A percentile compares a stretch with the other conserved stretches of the same genome.
These are phyloP conservation scores for Fusarium bulbicola DNA, from an alignment of 2,329 filamentous ascomycete species.

Conservation along the genomic window DNA sequence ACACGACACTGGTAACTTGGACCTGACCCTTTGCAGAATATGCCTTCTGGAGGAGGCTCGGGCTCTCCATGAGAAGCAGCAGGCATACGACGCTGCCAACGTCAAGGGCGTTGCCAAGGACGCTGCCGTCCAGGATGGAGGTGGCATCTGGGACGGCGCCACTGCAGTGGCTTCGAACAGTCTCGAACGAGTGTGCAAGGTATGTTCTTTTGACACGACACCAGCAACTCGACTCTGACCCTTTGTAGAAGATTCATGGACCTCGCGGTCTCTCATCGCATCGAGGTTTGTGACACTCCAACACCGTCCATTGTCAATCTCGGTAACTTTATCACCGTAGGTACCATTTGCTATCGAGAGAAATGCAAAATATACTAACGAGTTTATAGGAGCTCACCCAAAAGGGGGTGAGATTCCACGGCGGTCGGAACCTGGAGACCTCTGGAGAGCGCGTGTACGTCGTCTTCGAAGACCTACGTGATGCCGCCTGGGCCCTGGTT, in stretches of 20 bases:
- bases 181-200: background rate
- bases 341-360: conserved; percentile 18
- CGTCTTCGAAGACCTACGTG: conserved; percentile 68
- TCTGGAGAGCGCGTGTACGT: conserved; percentile 58
- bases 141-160: no score
- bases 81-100: no score
- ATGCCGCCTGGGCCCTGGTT: conserved; percentile 55
- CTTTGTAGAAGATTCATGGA: background rate
- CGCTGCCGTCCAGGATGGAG: no score
- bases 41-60: no score
- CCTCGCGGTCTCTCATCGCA: conserved; percentile 52
- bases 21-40: background rate
- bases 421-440: conserved; percentile 49
- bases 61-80: no score
- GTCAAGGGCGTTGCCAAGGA: no score
- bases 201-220: background rate
- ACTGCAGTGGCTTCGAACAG: background rate
- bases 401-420: conserved; percentile 48
- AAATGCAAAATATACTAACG: conserved; percentile 12
- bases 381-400: conserved; percentile 50
- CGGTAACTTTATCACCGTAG: conserved; percentile 57
- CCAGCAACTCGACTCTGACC: background rate
- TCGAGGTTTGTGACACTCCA: conserved; percentile 52
- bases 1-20: background rate
- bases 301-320: conserved; percentile 50